Evolutionary conservation across 768 basidiomycete genomes (phyloP), one percentile per base, ranked within the genome.

Genomic region (Phaffia tasmanica): DNA sequence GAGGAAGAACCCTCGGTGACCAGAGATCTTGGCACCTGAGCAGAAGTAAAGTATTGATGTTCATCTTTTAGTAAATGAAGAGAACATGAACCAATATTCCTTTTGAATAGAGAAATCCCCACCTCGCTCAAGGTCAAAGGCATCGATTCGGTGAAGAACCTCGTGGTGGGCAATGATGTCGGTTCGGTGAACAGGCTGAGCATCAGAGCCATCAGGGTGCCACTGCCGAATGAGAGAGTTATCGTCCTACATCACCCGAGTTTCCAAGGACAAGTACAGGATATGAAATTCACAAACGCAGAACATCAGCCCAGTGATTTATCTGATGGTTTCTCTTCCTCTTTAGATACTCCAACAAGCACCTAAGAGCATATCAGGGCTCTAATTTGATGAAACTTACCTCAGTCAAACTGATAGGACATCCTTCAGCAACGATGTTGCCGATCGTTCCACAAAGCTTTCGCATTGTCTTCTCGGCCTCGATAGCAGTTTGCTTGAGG

Each of bases 81-180:
- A 53, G 47, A 51, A 51, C 32, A 29, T 27, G 35, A 8, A 27
- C 27, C n/a, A 54, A 27, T 54, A 27, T n/a, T 11, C 35, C 16
- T 8, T n/a, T 54, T 54, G 53, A 54, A 27, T 54, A 54, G 4
- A 4, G 4, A n/a, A n/a, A 54, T 54, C 53, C 80, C n/a, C 69
- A 86, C 90, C 95, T 76, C 95, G 83, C 76, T 99, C 95, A 56
- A 95, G 84, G 76, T 98, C 95, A 83, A 94, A 92, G 27, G 90
- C 92, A 73, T 95, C 95, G 30, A 99, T 79, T 53, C 90, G 83
- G 57, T 91, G 83, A 57, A 99, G 82, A 29, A 98, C 90, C 79
- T 99, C 95, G 73, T 99, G 93, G 76, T 99, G 95, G n/a, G 94
- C 86, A 78, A 98, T 82, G 73, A 98, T 90, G 58, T 83, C 86